These are phyloP conservation scores for Linum tenue DNA, from an alignment of 345 rosid genomes.

Conservation along the genomic window DNA sequence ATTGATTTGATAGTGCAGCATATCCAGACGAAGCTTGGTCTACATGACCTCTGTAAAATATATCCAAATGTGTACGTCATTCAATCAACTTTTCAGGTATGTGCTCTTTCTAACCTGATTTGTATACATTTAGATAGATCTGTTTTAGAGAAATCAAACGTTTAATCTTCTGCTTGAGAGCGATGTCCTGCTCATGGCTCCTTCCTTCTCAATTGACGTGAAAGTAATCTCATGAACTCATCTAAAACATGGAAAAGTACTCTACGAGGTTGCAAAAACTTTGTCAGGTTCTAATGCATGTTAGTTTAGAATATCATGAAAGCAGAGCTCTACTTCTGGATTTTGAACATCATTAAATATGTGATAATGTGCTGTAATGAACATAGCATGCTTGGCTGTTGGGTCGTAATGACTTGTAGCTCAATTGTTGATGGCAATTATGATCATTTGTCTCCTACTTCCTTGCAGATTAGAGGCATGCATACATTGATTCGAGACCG, in stretches of 20 bases:
- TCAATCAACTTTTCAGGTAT: slow-evolving; percentile 91
- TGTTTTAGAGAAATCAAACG: background rate
- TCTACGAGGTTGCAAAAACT: background rate
- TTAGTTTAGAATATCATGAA: background rate
- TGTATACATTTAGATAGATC: background rate
- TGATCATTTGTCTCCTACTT: too few relatives aligned
- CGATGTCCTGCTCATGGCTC: background rate
- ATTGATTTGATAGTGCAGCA: slow-evolving; percentile 94
- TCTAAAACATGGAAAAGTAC: background rate
- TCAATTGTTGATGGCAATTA: slow-evolving; percentile 10
- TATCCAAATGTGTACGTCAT: slow-evolving; percentile 73
- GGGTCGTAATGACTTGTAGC: background rate
- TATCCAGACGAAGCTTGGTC: slow-evolving; percentile 89
- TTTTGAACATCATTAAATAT: background rate
- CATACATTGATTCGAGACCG: slow-evolving; percentile 94
- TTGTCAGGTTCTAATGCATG: background rate
- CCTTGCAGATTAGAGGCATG: slow-evolving; percentile 89
- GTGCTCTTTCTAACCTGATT: background rate
- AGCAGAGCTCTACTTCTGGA: background rate
- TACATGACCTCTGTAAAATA: slow-evolving; percentile 86
- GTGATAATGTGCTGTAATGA: background rate
- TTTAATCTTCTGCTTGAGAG: background rate
- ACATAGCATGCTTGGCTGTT: background rate
- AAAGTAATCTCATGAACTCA: background rate
- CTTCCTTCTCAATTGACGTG: background rate